These are phyloP conservation scores for Spergularia bocconei DNA, from an alignment of 148 eudicot species.

Conservation along the genomic window DNA sequence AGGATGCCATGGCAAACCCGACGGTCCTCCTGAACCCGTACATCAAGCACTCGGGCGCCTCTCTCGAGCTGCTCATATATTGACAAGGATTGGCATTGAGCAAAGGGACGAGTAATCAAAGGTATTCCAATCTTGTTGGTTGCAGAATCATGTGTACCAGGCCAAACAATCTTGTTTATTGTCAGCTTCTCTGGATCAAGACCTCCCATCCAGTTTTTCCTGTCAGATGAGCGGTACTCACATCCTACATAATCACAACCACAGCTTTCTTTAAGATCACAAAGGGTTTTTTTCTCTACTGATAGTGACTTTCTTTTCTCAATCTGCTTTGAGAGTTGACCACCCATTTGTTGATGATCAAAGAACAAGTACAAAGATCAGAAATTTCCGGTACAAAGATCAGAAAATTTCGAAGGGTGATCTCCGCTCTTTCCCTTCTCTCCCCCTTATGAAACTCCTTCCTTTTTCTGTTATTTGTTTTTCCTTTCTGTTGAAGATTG, in stretches of 20 bases:
- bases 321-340: slow-evolving; percentile 54
- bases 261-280: slow-evolving; percentile 38
- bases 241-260: slow-evolving; percentile 72
- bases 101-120: slow-evolving; percentile 69
- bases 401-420: slow-evolving; percentile 2
- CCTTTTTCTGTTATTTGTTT: neutral
- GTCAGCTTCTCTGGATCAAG: slow-evolving; percentile 54
- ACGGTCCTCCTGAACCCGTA: slow-evolving; percentile 76
- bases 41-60: slow-evolving; percentile 67
- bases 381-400: neutral
- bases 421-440: neutral
- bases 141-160: slow-evolving; percentile 92
- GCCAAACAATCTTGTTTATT: slow-evolving; percentile 76
- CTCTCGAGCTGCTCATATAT: slow-evolving; percentile 68
- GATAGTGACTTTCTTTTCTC: slow-evolving; percentile 44
- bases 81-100: slow-evolving; percentile 84
- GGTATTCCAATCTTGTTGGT: slow-evolving; percentile 81
- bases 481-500: slow-evolving; percentile 3
- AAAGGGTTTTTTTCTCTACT: slow-evolving; percentile 48
- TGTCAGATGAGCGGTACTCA: slow-evolving; percentile 56
- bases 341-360: slow-evolving; percentile 54
- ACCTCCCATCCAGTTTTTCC: slow-evolving; percentile 78
- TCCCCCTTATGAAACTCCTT: neutral
- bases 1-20: slow-evolving; percentile 84
- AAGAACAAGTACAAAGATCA: slow-evolving; percentile 6